Conservation (phyloP, 352 stramenopile genomes). For the Phytophthora melonis region DNA sequence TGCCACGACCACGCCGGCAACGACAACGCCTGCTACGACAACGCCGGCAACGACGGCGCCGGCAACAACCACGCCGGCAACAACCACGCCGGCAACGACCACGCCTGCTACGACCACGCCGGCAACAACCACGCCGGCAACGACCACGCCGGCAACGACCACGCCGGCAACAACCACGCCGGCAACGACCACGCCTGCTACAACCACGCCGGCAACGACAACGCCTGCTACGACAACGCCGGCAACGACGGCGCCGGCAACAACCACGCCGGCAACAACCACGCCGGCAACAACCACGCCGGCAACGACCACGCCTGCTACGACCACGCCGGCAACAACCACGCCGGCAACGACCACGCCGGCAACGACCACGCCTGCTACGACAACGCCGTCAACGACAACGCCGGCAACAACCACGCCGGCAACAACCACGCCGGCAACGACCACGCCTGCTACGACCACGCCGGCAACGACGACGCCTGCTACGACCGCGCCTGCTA, state of each 20-base stretch:
- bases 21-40: neutral
- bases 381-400: constrained; percentile 2
- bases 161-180: neutral
- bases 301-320: neutral
- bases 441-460: neutral
- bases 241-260: neutral
- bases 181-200: neutral
- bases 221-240: neutral
- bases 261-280: neutral
- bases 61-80: neutral
- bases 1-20: neutral
- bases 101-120: neutral
- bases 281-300: constrained; percentile 8
- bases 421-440: constrained; percentile 1
- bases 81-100: neutral
- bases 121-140: neutral
- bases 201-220: neutral
- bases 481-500: neutral
- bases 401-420: neutral
- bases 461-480: constrained; percentile 8
- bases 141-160: neutral
- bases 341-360: no score
- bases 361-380: neutral
- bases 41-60: neutral
- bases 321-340: neutral